Conservation (phyloP, 2,329 filamentous ascomycete genomes). For the Gaeumannomyces sp. region DNA sequence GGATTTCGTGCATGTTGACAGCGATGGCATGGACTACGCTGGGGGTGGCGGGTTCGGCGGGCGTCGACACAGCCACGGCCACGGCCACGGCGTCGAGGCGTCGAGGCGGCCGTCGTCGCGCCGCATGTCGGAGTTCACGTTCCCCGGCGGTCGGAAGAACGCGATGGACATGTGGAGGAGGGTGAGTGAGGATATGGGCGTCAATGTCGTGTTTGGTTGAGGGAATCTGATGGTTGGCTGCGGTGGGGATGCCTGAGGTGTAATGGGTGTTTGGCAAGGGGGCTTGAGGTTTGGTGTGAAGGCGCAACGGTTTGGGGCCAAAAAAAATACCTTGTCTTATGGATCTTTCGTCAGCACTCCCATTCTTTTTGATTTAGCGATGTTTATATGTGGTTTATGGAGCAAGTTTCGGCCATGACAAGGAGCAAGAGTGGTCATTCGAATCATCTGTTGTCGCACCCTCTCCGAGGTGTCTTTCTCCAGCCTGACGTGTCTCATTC, state of each 20-base stretch:
- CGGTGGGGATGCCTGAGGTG: neutral
- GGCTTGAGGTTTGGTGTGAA: neutral
- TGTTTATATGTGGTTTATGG: neutral
- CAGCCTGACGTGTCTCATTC: too few species aligned
- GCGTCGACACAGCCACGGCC: neutral
- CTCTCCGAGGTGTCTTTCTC: neutral
- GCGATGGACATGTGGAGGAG: slow-evolving; percentile 45
- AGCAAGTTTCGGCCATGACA: neutral
- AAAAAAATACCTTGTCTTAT: neutral
- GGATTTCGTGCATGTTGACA: slow-evolving; percentile 14
- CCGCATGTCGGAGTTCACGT: neutral
- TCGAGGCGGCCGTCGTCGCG: neutral
- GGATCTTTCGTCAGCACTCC: neutral
- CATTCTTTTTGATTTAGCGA: neutral
- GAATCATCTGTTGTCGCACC: neutral
- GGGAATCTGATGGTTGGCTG: neutral
- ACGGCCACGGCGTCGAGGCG: neutral
- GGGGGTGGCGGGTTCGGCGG: slow-evolving; percentile 3
- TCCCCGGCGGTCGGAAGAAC: neutral
- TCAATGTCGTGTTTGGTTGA: slow-evolving; percentile 54
- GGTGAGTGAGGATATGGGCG: slow-evolving; percentile 52
- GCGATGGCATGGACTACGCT: slow-evolving; percentile 8
- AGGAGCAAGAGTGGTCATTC: neutral
- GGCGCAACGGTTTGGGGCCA: neutral
- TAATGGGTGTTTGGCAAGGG: neutral